A percentile compares a stretch with the other conserved stretches of the same genome.
phyloP scores from a whole-genome alignment of 306 rosid genomes.

The Crotalaria pallida region DNA sequence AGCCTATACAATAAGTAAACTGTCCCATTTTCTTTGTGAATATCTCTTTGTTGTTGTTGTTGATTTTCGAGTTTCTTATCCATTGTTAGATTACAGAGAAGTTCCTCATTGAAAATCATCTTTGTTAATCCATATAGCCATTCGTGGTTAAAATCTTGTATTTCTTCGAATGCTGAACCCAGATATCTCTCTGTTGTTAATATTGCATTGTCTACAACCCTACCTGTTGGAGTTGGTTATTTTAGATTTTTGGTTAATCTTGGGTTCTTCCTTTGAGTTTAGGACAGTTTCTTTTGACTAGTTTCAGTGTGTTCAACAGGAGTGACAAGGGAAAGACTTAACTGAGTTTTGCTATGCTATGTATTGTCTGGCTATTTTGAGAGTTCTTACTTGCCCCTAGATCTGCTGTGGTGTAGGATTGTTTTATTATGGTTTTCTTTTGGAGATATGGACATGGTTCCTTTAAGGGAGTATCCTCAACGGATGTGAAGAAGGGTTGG shows the following conservation, averaged over 20 bases:
- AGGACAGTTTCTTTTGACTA: constrained; percentile 5
- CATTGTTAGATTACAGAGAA: neutral
- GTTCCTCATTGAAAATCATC: neutral
- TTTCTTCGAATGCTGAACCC: neutral
- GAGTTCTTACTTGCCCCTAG: neutral
- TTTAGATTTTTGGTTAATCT: neutral
- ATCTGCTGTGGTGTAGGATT: neutral
- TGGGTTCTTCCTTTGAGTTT: neutral
- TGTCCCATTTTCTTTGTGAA: neutral
- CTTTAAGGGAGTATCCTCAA: neutral
- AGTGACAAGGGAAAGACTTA: neutral
- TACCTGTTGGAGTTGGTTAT: neutral
- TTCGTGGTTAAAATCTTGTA: neutral
- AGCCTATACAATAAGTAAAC: neutral
- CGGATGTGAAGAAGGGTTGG: neutral
- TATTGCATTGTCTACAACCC: neutral
- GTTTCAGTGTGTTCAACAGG: neutral
- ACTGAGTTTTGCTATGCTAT: neutral
- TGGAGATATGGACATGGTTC: neutral
- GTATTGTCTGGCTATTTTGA: neutral
- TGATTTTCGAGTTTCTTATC: neutral
- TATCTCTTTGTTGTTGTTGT: neutral
- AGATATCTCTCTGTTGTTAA: neutral
- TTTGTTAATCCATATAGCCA: neutral
- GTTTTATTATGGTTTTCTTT: neutral